Evolutionary conservation across 2,329 filamentous ascomycete genomes (phyloP).

Genomic region (Colletotrichum acutatum): DNA sequence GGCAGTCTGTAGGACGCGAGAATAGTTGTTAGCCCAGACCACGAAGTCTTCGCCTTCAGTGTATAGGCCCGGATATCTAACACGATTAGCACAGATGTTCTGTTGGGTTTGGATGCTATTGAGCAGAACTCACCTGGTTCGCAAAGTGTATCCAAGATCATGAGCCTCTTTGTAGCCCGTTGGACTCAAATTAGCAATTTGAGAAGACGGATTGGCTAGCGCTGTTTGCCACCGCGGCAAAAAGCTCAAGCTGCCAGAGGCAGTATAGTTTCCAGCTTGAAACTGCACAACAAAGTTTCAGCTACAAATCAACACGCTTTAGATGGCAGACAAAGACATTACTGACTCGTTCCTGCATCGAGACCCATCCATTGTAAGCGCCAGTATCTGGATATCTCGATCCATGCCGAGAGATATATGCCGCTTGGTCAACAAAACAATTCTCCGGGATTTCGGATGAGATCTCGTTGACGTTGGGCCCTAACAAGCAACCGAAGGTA

Average conservation of each 20-base stretch:
- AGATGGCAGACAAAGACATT: conserved; percentile 21
- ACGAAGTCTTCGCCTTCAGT: conserved; percentile 61
- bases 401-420: conserved; percentile 70
- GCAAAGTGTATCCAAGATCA: conserved; percentile 64
- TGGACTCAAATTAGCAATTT: conserved; percentile 68
- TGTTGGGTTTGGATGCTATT: not conserved
- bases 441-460: conserved; percentile 63
- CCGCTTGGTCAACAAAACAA: conserved; percentile 70
- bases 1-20: conserved; percentile 71
- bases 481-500: conserved; percentile 41
- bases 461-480: conserved; percentile 66
- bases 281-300: conserved; percentile 51
- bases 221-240: conserved; percentile 68
- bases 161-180: conserved; percentile 72
- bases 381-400: conserved; percentile 71
- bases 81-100: not conserved
- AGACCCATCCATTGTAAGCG: conserved; percentile 68
- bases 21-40: conserved; percentile 75
- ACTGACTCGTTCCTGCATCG: conserved; percentile 55
- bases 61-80: conserved; percentile 61
- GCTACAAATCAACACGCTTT: not conserved
- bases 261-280: conserved; percentile 62
- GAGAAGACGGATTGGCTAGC: conserved; percentile 62
- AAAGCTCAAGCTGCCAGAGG: conserved; percentile 64
- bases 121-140: conserved; percentile 50